Conservation (phyloP, 2,329 filamentous ascomycete genomes). For the Truncatella angustata region DNA sequence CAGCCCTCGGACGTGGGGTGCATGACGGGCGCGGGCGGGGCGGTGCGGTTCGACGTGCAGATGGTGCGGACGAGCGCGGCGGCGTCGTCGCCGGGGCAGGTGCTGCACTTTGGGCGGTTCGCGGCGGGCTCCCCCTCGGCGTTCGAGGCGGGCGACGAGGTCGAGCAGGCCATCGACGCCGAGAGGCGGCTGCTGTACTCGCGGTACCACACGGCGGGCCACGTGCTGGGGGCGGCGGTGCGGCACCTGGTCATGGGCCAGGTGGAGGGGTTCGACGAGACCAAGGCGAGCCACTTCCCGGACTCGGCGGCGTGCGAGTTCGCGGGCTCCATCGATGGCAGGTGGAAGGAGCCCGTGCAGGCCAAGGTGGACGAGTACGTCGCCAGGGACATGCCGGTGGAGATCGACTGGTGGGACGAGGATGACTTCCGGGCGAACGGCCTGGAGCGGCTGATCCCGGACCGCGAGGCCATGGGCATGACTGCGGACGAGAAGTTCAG, state of each 20-base stretch:
- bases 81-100: constrained; percentile 45
- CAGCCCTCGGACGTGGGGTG: constrained; percentile 67
- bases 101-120: constrained; percentile 67
- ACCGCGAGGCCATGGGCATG: constrained; percentile 37
- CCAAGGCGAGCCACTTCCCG: constrained; percentile 72
- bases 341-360: constrained; percentile 63
- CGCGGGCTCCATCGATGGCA: constrained; percentile 62
- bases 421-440: constrained; percentile 56
- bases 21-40: constrained; percentile 38
- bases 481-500: constrained; percentile 54
- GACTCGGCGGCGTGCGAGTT: constrained; percentile 68
- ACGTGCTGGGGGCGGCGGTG: constrained; percentile 69
- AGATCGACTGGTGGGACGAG: constrained; percentile 67
- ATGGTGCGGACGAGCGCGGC: constrained; percentile 55
- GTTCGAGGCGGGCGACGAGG: constrained; percentile 40
- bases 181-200: constrained; percentile 63
- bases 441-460: constrained; percentile 54
- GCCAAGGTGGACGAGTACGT: constrained; percentile 58
- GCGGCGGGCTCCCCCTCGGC: constrained; percentile 13
- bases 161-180: constrained; percentile 58
- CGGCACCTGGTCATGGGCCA: constrained; percentile 52
- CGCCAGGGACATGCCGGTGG: constrained; percentile 52
- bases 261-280: constrained; percentile 57
- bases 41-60: constrained; percentile 50
- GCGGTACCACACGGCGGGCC: constrained; percentile 70